phyloP scores from a whole-genome alignment of 2,329 filamentous ascomycete genomes.

The Alternaria metachromatica region DNA sequence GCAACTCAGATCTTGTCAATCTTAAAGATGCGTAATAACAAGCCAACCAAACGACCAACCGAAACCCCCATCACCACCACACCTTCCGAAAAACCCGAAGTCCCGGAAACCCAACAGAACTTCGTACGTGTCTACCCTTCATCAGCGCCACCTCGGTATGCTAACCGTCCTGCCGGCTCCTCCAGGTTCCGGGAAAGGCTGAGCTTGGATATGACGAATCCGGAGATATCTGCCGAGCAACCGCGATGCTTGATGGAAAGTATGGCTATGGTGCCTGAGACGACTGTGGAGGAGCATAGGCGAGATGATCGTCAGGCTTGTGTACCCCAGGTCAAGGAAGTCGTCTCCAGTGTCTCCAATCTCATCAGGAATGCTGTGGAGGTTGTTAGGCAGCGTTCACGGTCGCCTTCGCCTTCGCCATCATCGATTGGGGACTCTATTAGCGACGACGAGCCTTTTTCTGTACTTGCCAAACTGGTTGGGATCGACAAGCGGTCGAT shows the following conservation, averaged over 20 bases:
- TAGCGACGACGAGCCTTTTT: not conserved
- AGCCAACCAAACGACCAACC: not conserved
- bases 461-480: too few species aligned
- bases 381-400: not conserved
- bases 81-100: not conserved
- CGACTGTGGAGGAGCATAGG: not conserved
- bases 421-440: too few species aligned
- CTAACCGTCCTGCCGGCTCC: not conserved
- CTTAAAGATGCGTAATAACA: not conserved
- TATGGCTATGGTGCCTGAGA: not conserved
- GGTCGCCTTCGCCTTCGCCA: too few species aligned
- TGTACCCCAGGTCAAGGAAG: not conserved
- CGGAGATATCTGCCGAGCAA: not conserved
- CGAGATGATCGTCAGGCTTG: not conserved
- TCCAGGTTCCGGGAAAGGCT: conserved; percentile 2
- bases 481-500: too few species aligned
- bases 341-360: not conserved
- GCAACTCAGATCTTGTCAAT: not conserved
- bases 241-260: not conserved
- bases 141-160: not conserved
- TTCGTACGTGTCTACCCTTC: not conserved
- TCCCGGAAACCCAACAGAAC: not conserved
- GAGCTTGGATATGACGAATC: not conserved
- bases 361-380: not conserved
- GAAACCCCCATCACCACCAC: not conserved